Percentiles rank a stretch among this genome's conserved stretches.
Conservation (phyloP, 495 filamentous ascomycete species). For the Amniculicola lignicola region DNA sequence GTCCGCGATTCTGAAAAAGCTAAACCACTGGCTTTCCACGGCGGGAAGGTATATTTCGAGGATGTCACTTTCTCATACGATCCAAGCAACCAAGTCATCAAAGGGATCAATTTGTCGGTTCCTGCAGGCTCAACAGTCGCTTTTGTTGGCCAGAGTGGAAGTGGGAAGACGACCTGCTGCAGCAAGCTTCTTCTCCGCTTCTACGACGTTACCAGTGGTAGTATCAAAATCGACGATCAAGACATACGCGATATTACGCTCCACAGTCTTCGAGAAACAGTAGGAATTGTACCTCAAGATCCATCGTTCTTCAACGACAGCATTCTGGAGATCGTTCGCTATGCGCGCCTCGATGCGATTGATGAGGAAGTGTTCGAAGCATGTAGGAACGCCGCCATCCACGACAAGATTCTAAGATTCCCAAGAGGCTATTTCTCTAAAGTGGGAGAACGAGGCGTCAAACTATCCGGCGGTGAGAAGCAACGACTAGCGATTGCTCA, state of each 20-base stretch:
- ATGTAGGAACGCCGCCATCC: constrained; percentile 58
- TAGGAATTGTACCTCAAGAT: constrained; percentile 70
- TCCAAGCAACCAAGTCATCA: constrained; percentile 61
- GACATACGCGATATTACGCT: constrained; percentile 67
- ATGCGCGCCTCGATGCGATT: constrained; percentile 54
- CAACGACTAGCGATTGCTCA: constrained; percentile 77
- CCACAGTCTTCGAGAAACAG: constrained; percentile 60
- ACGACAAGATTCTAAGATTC: constrained; percentile 48
- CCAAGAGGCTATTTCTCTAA: constrained; percentile 56
- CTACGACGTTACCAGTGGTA: constrained; percentile 64
- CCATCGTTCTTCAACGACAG: constrained; percentile 69
- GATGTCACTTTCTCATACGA: constrained; percentile 71
- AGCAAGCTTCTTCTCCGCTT: constrained; percentile 61
- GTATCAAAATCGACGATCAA: constrained; percentile 70
- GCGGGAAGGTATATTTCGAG: constrained; percentile 63
- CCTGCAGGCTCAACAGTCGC: constrained; percentile 62
- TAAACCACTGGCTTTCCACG: constrained; percentile 52
- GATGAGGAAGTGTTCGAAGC: constrained; percentile 62
- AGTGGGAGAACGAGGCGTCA: constrained; percentile 62
- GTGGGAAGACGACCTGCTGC: constrained; percentile 73
- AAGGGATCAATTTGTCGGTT: constrained; percentile 58
- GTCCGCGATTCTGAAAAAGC: constrained; percentile 57
- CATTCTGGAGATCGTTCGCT: constrained; percentile 71
- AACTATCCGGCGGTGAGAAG: constrained; percentile 70
- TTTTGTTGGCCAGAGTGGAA: constrained; percentile 73